Evolutionary conservation across 2,329 filamentous ascomycete genomes (phyloP).

Genomic region (Pseudogymnoascus sp.): DNA sequence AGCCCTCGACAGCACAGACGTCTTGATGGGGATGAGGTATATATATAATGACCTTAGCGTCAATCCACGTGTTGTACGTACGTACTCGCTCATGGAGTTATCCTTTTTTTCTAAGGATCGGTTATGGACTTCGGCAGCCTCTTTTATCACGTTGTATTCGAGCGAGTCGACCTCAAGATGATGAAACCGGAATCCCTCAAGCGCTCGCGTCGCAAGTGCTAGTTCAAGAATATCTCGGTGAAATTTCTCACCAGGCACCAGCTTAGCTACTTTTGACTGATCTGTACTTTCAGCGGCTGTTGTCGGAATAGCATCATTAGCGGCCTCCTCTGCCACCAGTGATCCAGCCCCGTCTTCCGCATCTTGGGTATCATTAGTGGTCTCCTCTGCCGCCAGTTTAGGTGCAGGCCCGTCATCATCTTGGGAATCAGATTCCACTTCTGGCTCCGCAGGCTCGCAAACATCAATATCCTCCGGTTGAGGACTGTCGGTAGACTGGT

Average conservation of each 20-base stretch:
- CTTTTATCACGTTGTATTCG: background rate
- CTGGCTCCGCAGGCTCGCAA: conserved; percentile 26
- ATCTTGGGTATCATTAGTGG: too few species aligned
- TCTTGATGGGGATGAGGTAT: conserved; percentile 53
- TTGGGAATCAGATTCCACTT: conserved; percentile 9
- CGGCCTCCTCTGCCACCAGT: background rate
- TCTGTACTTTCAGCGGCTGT: background rate
- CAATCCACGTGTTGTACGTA: conserved; percentile 51
- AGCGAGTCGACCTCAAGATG: background rate
- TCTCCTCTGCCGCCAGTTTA: background rate
- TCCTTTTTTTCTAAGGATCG: background rate
- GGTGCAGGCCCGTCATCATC: background rate
- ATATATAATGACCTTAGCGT: conserved; percentile 48
- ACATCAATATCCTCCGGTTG: conserved; percentile 31
- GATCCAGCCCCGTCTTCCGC: too few species aligned
- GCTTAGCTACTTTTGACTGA: background rate
- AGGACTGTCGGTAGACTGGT: conserved; percentile 10
- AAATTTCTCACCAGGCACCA: background rate
- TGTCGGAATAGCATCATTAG: background rate
- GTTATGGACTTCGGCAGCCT: background rate
- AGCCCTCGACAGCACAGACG: conserved; percentile 48
- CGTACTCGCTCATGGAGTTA: conserved; percentile 41
- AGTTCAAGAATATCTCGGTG: background rate
- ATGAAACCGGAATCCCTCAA: background rate
- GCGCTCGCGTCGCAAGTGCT: background rate